Evolutionary conservation across 2,329 filamentous ascomycete genomes (phyloP).

Genomic region (Cladosporium sp.): DNA sequence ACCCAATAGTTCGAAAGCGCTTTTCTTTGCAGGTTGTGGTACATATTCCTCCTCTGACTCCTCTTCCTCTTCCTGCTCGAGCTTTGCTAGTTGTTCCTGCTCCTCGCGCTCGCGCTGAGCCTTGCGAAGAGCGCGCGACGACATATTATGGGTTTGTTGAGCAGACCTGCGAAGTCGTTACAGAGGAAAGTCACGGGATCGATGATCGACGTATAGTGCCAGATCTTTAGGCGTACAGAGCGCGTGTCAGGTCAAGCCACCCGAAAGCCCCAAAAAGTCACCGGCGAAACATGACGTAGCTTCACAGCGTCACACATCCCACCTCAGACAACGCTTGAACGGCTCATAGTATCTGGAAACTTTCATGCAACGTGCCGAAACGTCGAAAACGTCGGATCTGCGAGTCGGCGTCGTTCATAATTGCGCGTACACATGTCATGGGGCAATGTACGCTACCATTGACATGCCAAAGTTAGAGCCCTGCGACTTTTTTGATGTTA

Average conservation of each 20-base stretch:
- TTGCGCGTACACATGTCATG: too few relatives aligned
- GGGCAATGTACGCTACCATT: too few relatives aligned
- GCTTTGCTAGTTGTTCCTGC: conserved; percentile 44
- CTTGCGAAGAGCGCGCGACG: conserved; percentile 61
- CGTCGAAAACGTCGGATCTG: too few relatives aligned
- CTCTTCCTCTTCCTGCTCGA: conserved; percentile 33
- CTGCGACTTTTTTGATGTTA: too few relatives aligned
- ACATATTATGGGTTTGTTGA: conserved; percentile 39
- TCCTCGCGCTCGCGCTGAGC: conserved; percentile 60
- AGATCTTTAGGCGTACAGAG: not conserved
- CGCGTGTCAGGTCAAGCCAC: not conserved
- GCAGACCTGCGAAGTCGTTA: too few relatives aligned
- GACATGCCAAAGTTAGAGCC: too few relatives aligned
- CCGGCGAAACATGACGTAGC: not conserved
- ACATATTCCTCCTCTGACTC: conserved; percentile 36
- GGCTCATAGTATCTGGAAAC: too few relatives aligned
- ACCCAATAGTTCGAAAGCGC: conserved; percentile 45
- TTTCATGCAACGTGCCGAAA: too few relatives aligned
- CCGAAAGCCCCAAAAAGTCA: not conserved
- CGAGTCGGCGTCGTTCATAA: too few relatives aligned
- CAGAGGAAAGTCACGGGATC: not conserved
- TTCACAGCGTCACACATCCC: not conserved
- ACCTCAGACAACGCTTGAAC: not conserved
- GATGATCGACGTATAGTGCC: not conserved
- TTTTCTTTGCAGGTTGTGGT: conserved; percentile 32